Percentiles rank a stretch among this genome's conserved stretches.
Conservation (phyloP, 1,284 basidiomycete species). For the Apiotrichum laibachii region DNA sequence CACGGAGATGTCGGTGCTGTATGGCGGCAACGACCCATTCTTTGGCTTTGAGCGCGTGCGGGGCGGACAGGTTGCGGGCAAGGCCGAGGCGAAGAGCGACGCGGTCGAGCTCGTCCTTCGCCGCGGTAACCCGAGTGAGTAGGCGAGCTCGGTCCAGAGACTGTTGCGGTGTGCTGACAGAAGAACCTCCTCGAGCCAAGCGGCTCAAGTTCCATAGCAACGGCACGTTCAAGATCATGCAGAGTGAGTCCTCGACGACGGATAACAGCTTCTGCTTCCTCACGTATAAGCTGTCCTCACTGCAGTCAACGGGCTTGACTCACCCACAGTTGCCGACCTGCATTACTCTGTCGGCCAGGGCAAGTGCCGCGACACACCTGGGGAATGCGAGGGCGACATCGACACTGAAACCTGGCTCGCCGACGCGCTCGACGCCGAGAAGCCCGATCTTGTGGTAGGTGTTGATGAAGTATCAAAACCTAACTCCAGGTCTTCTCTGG, state of each 20-base stretch:
- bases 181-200: conserved; percentile 63
- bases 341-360: conserved; percentile 77
- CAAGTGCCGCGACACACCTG: conserved; percentile 64
- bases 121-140: conserved; percentile 46
- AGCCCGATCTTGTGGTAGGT: conserved; percentile 78
- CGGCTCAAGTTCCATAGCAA: conserved; percentile 75
- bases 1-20: conserved; percentile 83
- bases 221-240: conserved; percentile 82
- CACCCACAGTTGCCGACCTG: conserved; percentile 67
- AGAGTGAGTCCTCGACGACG: conserved; percentile 49
- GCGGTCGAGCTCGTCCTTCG: conserved; percentile 43
- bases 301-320: neutral
- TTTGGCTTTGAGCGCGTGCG: conserved; percentile 74
- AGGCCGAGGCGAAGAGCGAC: conserved; percentile 7
- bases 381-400: conserved; percentile 63
- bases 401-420: conserved; percentile 68
- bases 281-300: neutral
- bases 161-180: neutral
- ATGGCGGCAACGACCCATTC: conserved; percentile 74
- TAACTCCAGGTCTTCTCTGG: conserved; percentile 60
- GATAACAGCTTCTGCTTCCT: neutral
- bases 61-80: conserved; percentile 56
- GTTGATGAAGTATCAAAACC: conserved; percentile 12
- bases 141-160: neutral
- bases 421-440: conserved; percentile 71